Percentiles rank a stretch among this genome's conserved stretches.
phyloP scores from a whole-genome alignment of 768 basidiomycete species.

The Chalciporus sphaerocephalus region DNA sequence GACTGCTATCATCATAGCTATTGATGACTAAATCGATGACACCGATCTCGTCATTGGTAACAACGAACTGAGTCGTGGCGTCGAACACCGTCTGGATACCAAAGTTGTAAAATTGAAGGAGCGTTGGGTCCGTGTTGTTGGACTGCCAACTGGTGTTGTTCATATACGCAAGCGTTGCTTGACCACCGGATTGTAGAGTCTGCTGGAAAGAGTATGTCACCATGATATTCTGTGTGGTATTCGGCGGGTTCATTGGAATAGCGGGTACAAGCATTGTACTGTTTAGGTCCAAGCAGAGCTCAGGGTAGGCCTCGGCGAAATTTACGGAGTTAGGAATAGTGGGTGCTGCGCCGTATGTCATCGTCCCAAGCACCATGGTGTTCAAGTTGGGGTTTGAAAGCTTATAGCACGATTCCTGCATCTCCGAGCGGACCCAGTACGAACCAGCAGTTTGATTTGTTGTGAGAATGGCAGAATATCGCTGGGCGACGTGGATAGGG shows the following conservation, averaged over 20 bases:
- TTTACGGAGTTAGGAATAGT: conserved; percentile 24
- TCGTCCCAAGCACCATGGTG: conserved; percentile 26
- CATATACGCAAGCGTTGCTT: conserved; percentile 24
- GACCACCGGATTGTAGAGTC: conserved; percentile 24
- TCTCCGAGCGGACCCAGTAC: conserved; percentile 36
- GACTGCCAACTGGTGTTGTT: conserved; percentile 28
- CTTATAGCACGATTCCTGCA: conserved; percentile 33
- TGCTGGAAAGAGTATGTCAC: conserved; percentile 26
- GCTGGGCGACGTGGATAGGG: conserved; percentile 43
- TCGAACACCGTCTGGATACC: conserved; percentile 27
- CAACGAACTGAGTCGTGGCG: conserved; percentile 20
- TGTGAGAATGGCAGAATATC: conserved; percentile 45
- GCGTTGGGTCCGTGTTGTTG: conserved; percentile 25
- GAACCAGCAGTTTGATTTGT: conserved; percentile 37
- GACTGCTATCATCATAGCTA: conserved; percentile 29
- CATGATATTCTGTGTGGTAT: conserved; percentile 17
- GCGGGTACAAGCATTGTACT: conserved; percentile 29
- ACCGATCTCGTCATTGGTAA: conserved; percentile 24
- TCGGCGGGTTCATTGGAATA: conserved; percentile 25
- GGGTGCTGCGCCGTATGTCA: conserved; percentile 25
- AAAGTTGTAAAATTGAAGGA: conserved; percentile 23
- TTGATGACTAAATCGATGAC: conserved; percentile 24
- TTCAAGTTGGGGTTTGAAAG: conserved; percentile 27
- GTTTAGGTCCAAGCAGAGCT: conserved; percentile 24
- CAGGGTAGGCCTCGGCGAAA: conserved; percentile 26